Percentiles rank a stretch among this genome's conserved stretches.
Evolutionary conservation across 208 protist genomes (phyloP).

Genomic region (Naegleria lovaniensis): DNA sequence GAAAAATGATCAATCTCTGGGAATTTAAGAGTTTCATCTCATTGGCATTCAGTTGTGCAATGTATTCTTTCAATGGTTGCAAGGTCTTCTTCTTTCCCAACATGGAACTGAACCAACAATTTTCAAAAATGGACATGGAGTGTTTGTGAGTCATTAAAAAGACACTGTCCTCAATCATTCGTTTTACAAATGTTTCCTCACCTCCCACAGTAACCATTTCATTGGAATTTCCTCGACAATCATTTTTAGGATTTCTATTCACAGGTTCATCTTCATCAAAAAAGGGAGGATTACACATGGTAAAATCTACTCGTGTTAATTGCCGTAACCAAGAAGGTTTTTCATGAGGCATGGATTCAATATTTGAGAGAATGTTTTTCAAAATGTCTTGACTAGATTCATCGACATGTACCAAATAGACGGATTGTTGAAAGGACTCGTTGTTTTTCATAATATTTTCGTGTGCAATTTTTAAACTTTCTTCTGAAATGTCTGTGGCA

Average conservation of each 20-base stretch:
- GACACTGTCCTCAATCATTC: conserved; percentile 15
- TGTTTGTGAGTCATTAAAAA: background rate
- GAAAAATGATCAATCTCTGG: background rate
- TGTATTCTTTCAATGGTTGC: background rate
- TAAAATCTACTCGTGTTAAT: background rate
- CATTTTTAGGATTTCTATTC: background rate
- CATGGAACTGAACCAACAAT: conserved; percentile 26
- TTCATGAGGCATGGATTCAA: background rate
- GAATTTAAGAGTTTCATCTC: background rate
- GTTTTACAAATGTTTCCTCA: background rate
- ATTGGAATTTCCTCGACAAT: background rate
- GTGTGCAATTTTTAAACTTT: background rate
- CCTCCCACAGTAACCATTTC: conserved; percentile 25
- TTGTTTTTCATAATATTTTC: conserved; percentile 14
- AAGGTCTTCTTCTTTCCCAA: conserved; percentile 22
- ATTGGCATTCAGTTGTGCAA: background rate
- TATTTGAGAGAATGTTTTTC: background rate
- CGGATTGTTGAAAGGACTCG: background rate
- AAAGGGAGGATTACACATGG: conserved; percentile 29
- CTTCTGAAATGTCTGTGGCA: conserved; percentile 9
- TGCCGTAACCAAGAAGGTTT: background rate
- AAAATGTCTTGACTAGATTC: background rate
- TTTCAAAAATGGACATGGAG: background rate
- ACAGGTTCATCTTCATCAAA: conserved; percentile 6
- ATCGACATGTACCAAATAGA: background rate